Evolutionary conservation across 306 rosid species (phyloP).

Genomic region (Albizia julibrissin): DNA sequence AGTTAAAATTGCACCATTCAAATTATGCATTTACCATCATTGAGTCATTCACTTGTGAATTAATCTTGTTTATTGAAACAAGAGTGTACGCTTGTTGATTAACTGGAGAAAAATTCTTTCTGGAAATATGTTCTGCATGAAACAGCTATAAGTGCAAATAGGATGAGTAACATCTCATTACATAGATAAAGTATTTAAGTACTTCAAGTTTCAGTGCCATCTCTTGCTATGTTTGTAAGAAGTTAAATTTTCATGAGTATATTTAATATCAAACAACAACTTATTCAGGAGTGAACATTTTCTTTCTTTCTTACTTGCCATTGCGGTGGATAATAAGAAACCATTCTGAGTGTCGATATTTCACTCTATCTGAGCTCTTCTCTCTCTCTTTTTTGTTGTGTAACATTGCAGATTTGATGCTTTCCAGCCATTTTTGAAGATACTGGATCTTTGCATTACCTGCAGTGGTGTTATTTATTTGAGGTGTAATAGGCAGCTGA

Average conservation of each 20-base stretch:
- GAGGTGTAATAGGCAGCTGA: conserved; percentile 26
- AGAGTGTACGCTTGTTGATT: background rate
- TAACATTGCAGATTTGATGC: conserved; percentile 35
- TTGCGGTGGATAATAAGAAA: conserved; percentile 13
- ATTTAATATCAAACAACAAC: conserved; percentile 3
- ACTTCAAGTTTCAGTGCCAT: background rate
- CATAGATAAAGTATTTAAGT: background rate
- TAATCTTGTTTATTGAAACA: background rate
- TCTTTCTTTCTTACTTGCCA: conserved; percentile 26
- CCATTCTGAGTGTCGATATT: conserved; percentile 1
- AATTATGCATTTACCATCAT: background rate
- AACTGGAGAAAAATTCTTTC: background rate
- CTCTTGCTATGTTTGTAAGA: background rate
- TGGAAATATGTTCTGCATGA: background rate
- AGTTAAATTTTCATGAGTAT: background rate
- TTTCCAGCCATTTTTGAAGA: conserved; percentile 31
- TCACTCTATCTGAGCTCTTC: conserved; percentile 23
- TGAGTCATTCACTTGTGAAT: background rate
- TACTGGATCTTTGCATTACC: conserved; percentile 30
- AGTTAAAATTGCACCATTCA: background rate
- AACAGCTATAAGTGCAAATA: background rate
- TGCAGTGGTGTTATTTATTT: conserved; percentile 39
- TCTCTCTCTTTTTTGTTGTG: conserved; percentile 26
- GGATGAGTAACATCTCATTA: background rate
- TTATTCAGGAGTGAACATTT: conserved; percentile 22